Evolutionary conservation across 768 basidiomycete species (phyloP).

Genomic region (Leccinum longicurvipes): DNA sequence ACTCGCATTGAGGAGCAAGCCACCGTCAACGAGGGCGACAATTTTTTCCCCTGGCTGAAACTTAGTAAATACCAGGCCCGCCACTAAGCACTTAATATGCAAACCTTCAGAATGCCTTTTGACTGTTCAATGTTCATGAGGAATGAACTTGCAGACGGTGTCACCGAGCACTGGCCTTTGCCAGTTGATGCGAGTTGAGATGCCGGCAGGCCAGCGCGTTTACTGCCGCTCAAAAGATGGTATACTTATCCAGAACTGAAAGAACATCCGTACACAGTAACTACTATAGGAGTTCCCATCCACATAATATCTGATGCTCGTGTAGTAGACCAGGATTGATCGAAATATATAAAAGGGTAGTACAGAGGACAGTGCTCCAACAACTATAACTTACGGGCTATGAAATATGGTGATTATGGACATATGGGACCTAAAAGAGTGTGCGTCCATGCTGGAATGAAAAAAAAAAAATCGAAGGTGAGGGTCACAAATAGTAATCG

Average conservation of each 20-base stretch:
- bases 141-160: no score
- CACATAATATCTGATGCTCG: neutral
- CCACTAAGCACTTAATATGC: no score
- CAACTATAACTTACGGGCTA: constrained; percentile 23
- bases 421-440: constrained; percentile 9
- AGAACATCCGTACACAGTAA: neutral
- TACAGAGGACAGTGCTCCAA: constrained; percentile 16
- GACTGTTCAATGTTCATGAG: no score
- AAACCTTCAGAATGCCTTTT: no score
- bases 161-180: no score
- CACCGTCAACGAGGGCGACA: no score
- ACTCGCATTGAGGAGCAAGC: no score
- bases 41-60: no score
- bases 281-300: neutral
- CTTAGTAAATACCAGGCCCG: no score
- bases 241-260: neutral
- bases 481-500: neutral
- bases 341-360: constrained; percentile 2
- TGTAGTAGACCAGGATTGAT: neutral
- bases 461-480: neutral
- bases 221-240: no score
- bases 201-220: no score
- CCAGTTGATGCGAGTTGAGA: no score
- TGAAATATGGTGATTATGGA: constrained; percentile 3
- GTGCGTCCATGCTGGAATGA: neutral